These are phyloP conservation scores for Cyamopsis tetragonoloba DNA, from an alignment of 306 rosid genomes.

Conservation along the genomic window DNA sequence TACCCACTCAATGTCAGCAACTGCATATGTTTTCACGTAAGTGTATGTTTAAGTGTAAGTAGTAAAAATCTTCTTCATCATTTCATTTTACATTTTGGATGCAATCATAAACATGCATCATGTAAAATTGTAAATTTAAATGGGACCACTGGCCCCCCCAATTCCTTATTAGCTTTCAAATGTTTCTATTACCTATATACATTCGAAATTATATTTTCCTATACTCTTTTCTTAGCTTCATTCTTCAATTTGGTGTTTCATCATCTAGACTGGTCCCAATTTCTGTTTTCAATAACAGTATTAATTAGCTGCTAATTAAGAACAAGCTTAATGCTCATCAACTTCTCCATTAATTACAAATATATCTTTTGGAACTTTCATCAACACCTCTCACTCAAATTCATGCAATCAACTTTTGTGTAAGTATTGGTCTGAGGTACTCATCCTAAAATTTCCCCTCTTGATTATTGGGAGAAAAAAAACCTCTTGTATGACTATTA, in stretches of 20 bases:
- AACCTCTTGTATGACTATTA: too few species aligned
- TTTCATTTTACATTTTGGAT: constrained; percentile 22
- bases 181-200: constrained; percentile 34
- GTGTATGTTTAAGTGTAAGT: too few species aligned
- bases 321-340: background rate
- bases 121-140: too few species aligned
- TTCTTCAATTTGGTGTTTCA: constrained; percentile 17
- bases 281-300: constrained; percentile 17
- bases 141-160: constrained; percentile 36
- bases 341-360: background rate
- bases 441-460: too few species aligned
- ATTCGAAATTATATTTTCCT: constrained; percentile 15
- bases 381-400: background rate
- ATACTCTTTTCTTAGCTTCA: background rate
- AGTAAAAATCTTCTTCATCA: constrained; percentile 21
- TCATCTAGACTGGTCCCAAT: constrained; percentile 25
- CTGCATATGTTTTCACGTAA: too few species aligned
- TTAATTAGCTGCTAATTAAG: constrained; percentile 3
- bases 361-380: background rate
- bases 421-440: too few species aligned
- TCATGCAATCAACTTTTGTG: constrained; percentile 4
- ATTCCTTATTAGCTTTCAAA: constrained; percentile 31
- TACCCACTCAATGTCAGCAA: constrained; percentile 18
- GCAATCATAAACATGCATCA: constrained; percentile 14
- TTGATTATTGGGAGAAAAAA: too few species aligned